Conservation (phyloP, 768 basidiomycete species). For the Russula compacta region DNA sequence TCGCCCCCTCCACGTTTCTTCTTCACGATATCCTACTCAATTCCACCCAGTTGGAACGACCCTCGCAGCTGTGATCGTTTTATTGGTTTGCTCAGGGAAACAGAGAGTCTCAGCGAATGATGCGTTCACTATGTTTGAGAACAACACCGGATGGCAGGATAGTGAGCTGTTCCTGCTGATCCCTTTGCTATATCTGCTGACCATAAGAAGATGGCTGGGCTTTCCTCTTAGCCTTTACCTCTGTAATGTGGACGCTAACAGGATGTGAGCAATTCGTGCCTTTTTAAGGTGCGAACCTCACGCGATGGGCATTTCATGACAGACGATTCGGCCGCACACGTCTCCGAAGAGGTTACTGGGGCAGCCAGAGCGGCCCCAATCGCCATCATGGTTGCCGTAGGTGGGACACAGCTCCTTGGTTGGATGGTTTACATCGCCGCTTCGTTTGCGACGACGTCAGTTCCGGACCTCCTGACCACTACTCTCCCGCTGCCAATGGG, state of each 20-base stretch:
- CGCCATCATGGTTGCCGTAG: constrained; percentile 58
- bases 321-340: constrained; percentile 74
- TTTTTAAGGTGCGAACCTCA: background rate
- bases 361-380: constrained; percentile 57
- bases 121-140: constrained; percentile 62
- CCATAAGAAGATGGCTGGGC: constrained; percentile 54
- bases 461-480: constrained; percentile 39
- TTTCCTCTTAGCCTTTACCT: constrained; percentile 60
- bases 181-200: background rate
- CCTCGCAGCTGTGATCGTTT: constrained; percentile 49
- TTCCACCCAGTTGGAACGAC: constrained; percentile 47
- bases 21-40: background rate
- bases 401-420: constrained; percentile 48
- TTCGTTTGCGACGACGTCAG: constrained; percentile 53
- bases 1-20: constrained; percentile 19
- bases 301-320: background rate
- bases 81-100: constrained; percentile 48
- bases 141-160: constrained; percentile 59
- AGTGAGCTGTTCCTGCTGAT: constrained; percentile 31
- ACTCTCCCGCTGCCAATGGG: constrained; percentile 60
- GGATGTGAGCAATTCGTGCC: constrained; percentile 42
- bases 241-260: constrained; percentile 74
- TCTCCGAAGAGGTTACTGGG: constrained; percentile 61
- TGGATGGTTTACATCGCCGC: constrained; percentile 60
- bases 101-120: constrained; percentile 52